Conservation (phyloP, 768 basidiomycete genomes). For the Lentinula edodes region DNA sequence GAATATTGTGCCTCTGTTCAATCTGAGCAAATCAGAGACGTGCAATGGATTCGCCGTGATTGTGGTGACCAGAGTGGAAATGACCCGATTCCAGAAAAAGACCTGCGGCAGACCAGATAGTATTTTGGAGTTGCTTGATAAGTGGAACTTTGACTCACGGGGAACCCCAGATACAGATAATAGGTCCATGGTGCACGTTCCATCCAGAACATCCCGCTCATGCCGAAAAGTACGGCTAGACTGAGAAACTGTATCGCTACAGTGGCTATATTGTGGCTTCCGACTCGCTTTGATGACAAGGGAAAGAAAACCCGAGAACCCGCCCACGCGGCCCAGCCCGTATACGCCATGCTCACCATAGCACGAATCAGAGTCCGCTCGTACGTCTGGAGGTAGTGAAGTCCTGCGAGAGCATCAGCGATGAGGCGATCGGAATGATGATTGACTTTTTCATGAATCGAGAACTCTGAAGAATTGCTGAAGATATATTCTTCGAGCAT, state of each 20-base stretch:
- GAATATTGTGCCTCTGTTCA: not conserved
- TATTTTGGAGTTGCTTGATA: not conserved
- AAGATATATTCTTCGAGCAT: conserved; percentile 43
- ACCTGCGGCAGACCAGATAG: not conserved
- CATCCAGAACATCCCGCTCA: conserved; percentile 38
- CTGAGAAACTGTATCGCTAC: not conserved
- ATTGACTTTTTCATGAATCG: conserved; percentile 28
- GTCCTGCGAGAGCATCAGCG: conserved; percentile 45
- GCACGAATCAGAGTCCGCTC: conserved; percentile 66
- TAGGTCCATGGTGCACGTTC: conserved; percentile 68
- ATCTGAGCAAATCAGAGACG: not conserved
- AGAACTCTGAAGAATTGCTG: conserved; percentile 32
- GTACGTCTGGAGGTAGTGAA: conserved; percentile 82
- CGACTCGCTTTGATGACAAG: not conserved
- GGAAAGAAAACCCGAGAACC: conserved; percentile 46
- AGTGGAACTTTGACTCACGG: conserved; percentile 17
- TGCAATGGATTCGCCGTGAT: not conserved
- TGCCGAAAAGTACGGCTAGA: conserved; percentile 33
- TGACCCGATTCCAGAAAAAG: not conserved
- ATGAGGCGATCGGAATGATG: conserved; percentile 47
- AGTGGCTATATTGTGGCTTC: not conserved
- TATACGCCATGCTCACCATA: conserved; percentile 68
- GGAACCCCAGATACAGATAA: conserved; percentile 71
- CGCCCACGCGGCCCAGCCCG: conserved; percentile 72
- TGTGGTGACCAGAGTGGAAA: not conserved